Base-by-base conservation (phyloP, 495 filamentous ascomycete genomes). In the Aspergillus coremiiformis region DNA sequence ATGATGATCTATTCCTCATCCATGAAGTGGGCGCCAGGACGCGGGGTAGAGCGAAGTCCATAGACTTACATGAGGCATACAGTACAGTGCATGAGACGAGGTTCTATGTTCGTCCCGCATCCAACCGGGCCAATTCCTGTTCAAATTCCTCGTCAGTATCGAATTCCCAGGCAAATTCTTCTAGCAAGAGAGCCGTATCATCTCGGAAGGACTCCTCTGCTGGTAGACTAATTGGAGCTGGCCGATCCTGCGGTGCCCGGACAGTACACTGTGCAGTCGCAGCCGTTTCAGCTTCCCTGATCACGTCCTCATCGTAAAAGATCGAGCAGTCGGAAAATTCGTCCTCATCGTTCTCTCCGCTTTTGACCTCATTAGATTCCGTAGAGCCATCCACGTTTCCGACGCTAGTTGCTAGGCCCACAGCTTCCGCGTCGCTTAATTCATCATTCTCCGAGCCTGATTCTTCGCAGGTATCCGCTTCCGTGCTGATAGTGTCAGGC, bases 301-400 rank as follows among this genome's bases (percentile, higher is more conserved):
- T 49, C 27, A 69, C 55, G 4, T 70, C 63, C 51, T 63, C 64
- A 37, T 73, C 62, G 50, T 70, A 45, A 47, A 73, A 73, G 24
- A 58, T 62, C 12, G 70, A 73, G 45, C 67, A 73, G 32, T 71
- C 68, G 2, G 70, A 70, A 50, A 73, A 73, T 39, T 73, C 68
- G 42, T 73, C 70, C 1, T 64, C 60, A 9, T 73, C 66, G 9
- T 51, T 39, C 11, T 5, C 44, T 14, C 22, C 50, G 12, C 10
- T 29, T 14, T 51, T 26, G n/a, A 37, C 27, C 20, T 29, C 50
- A 7, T 24, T 26, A 27, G 52, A 21, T 27, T 50, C 51, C 39
- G 43, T 54, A 33, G 58, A 11, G 2, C 53, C 57, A 17, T 58
- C 30, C 55, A n/a, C 57, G n/a, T 15, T 35, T 5, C n/a, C 12